Conservation (phyloP, 1,139 yeast species). For the Sugiyamaella xylanicola region DNA sequence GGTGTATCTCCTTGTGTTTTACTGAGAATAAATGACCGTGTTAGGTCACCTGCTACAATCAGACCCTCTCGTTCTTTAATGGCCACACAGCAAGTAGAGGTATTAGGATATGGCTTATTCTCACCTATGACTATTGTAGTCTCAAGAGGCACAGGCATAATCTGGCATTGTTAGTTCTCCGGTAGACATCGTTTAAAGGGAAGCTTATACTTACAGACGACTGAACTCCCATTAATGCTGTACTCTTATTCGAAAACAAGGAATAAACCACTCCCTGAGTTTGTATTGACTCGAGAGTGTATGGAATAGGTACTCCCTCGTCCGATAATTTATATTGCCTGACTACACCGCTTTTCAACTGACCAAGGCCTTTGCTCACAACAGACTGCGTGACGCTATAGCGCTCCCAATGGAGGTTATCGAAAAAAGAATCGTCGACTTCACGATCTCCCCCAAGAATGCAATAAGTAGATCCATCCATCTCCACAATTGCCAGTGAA, state of each 20-base stretch:
- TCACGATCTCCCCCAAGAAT: conserved; percentile 4
- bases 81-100: conserved; percentile 11
- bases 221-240: background rate
- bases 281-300: background rate
- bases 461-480: conserved; percentile 2
- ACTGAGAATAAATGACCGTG: conserved; percentile 5
- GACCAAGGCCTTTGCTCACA: background rate
- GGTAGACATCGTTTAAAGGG: no score
- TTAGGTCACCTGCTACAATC: conserved; percentile 16
- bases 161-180: conserved; percentile 5
- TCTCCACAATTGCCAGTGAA: conserved; percentile 1
- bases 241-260: background rate
- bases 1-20: background rate
- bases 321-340: background rate
- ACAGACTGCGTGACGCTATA: conserved; percentile 6
- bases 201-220: conserved; percentile 2
- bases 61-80: conserved; percentile 4
- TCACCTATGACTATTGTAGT: background rate
- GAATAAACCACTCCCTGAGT: conserved; percentile 1
- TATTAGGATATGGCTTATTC: conserved; percentile 6
- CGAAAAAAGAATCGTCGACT: background rate
- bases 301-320: background rate
- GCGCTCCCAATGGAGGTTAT: conserved; percentile 5
- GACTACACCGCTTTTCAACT: background rate
- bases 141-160: conserved; percentile 10